Evolutionary conservation across 1,139 yeast genomes (phyloP).

Genomic region (Geotrichum aggregatum): DNA sequence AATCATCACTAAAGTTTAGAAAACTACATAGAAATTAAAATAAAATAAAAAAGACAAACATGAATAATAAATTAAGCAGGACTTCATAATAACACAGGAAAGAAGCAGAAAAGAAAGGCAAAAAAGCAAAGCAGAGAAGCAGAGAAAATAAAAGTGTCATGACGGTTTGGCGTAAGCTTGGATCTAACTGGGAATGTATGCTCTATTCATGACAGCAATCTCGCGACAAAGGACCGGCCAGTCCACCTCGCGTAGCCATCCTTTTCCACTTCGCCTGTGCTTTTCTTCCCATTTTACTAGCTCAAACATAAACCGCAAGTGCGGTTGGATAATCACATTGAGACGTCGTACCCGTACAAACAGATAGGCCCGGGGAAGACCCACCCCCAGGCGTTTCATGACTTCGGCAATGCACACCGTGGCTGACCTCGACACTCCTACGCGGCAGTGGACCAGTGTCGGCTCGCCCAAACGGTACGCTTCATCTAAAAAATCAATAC

Average conservation of each 20-base stretch:
- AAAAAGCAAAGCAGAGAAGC: not conserved
- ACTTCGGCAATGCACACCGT: slow-evolving; percentile 87
- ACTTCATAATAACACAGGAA: not conserved
- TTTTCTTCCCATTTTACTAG: slow-evolving; percentile 71
- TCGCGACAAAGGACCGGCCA: slow-evolving; percentile 91
- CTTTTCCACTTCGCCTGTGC: slow-evolving; percentile 33
- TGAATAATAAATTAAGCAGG: not conserved
- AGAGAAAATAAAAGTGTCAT: not conserved
- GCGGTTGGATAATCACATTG: slow-evolving; percentile 88
- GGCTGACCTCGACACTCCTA: slow-evolving; percentile 88
- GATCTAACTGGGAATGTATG: slow-evolving; percentile 42
- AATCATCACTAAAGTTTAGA: not conserved
- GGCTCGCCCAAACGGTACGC: slow-evolving; percentile 42
- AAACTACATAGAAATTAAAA: not conserved
- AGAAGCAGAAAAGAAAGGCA: not conserved
- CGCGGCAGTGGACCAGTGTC: slow-evolving; percentile 80
- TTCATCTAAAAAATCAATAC: slow-evolving; percentile 45
- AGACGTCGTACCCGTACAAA: slow-evolving; percentile 78
- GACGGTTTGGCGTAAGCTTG: not conserved
- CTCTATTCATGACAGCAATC: slow-evolving; percentile 68
- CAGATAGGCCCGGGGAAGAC: slow-evolving; percentile 69
- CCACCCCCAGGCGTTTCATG: slow-evolving; percentile 65
- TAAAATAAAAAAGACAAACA: not conserved
- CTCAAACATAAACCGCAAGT: slow-evolving; percentile 79
- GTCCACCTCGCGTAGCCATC: slow-evolving; percentile 65